Conservation (phyloP, 768 basidiomycete species). For the Tephrocybe sp. region DNA sequence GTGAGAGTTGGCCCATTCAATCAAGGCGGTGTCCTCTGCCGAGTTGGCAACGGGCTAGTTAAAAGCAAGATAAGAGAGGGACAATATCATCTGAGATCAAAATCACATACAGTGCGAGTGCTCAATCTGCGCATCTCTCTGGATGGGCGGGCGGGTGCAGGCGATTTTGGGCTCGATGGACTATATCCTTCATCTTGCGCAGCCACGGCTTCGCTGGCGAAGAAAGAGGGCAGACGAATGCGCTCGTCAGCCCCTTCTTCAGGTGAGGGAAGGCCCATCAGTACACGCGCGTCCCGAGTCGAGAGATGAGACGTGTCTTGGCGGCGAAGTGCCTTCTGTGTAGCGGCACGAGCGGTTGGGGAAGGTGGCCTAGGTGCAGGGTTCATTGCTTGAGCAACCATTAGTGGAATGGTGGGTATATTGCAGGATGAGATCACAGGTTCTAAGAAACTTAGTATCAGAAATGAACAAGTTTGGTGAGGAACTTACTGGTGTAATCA, state of each 20-base stretch:
- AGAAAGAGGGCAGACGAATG: constrained; percentile 55
- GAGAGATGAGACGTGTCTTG: constrained; percentile 85
- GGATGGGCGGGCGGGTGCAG: constrained; percentile 46
- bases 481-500: constrained; percentile 81
- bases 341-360: constrained; percentile 82
- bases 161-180: constrained; percentile 14
- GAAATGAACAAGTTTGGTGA: not conserved
- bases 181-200: constrained; percentile 17
- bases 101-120: constrained; percentile 29
- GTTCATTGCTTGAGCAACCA: constrained; percentile 95
- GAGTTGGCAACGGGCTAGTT: constrained; percentile 5
- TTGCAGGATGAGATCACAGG: constrained; percentile 96
- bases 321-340: constrained; percentile 81
- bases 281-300: constrained; percentile 73
- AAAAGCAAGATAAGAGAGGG: too few relatives aligned
- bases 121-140: constrained; percentile 57
- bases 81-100: too few relatives aligned
- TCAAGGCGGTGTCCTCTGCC: constrained; percentile 48
- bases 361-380: constrained; percentile 95
- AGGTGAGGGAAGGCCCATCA: constrained; percentile 57
- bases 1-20: constrained; percentile 89
- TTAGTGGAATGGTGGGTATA: constrained; percentile 92
- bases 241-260: constrained; percentile 45
- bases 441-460: constrained; percentile 41
- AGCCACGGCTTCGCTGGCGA: constrained; percentile 38